These are phyloP conservation scores for Emmonsiellopsis sp. DNA, from an alignment of 2,329 filamentous ascomycete genomes.

Conservation along the genomic window DNA sequence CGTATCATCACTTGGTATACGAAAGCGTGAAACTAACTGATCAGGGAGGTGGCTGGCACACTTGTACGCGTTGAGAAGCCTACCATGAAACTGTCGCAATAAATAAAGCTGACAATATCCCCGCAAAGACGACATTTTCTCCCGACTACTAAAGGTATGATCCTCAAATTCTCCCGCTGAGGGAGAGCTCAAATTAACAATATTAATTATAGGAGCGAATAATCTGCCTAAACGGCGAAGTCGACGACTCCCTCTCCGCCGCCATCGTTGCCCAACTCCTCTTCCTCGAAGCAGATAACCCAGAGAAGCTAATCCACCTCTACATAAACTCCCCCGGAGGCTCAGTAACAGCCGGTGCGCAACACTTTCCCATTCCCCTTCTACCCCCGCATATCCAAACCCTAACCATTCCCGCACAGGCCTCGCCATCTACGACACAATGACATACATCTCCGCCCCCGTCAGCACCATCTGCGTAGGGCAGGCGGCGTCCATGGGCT, in stretches of 20 bases:
- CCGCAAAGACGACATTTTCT: conserved; percentile 66
- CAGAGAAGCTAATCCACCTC: conserved; percentile 88
- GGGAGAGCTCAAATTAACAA: background rate
- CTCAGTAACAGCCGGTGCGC: conserved; percentile 67
- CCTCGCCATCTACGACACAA: conserved; percentile 93
- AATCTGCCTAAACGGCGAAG: conserved; percentile 82
- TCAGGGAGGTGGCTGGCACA: conserved; percentile 67
- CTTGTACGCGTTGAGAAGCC: conserved; percentile 48
- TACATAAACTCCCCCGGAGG: conserved; percentile 98
- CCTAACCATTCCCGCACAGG: conserved; percentile 14
- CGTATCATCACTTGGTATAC: background rate
- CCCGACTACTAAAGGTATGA: conserved; percentile 62
- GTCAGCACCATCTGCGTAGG: conserved; percentile 94
- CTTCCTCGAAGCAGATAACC: conserved; percentile 94
- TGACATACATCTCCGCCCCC: conserved; percentile 89
- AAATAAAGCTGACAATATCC: conserved; percentile 19
- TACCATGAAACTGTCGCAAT: background rate
- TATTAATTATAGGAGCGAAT: conserved; percentile 64
- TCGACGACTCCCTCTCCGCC: conserved; percentile 85
- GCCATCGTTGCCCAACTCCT: conserved; percentile 91
- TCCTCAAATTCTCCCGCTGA: conserved; percentile 8
- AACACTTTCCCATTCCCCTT: background rate
- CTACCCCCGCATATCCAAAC: background rate
- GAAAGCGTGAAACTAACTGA: conserved; percentile 1
- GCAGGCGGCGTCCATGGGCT: conserved; percentile 91